These are phyloP conservation scores for Kuraishia borneana DNA, from an alignment of 805 yeast genomes.

Conservation along the genomic window DNA sequence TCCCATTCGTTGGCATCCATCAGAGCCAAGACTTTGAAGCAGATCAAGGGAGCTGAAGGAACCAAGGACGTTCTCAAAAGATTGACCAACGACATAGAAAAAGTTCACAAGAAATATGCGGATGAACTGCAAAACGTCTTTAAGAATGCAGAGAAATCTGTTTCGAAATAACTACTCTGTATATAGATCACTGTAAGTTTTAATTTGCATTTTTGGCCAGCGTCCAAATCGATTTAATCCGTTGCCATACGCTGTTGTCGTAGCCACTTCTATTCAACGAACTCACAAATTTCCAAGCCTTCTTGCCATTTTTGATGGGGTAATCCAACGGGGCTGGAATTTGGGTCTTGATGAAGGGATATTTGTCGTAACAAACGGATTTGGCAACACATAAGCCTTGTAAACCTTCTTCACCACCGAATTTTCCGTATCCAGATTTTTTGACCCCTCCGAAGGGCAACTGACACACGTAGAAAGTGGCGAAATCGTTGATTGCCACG, in stretches of 20 bases:
- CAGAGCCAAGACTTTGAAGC: conserved; percentile 48
- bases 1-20: conserved; percentile 42
- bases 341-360: conserved; percentile 65
- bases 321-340: conserved; percentile 89
- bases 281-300: conserved; percentile 83
- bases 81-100: conserved; percentile 52
- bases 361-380: conserved; percentile 76
- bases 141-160: conserved; percentile 39
- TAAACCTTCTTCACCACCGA: conserved; percentile 96
- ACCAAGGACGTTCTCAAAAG: conserved; percentile 45
- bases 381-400: conserved; percentile 83
- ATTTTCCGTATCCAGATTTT: conserved; percentile 94
- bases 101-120: conserved; percentile 52
- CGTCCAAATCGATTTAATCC: conserved; percentile 40
- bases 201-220: conserved; percentile 34
- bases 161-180: conserved; percentile 8
- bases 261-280: conserved; percentile 81
- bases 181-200: not conserved
- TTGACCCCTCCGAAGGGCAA: conserved; percentile 93
- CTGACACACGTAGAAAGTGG: conserved; percentile 91
- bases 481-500: conserved; percentile 96
- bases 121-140: conserved; percentile 44
- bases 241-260: conserved; percentile 62
- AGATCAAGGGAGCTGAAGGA: conserved; percentile 32
- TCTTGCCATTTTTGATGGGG: conserved; percentile 71